Evolutionary conservation across 768 basidiomycete genomes (phyloP), one percentile per base, ranked within the genome.

Genomic region (Xerocomellus dryophilus): DNA sequence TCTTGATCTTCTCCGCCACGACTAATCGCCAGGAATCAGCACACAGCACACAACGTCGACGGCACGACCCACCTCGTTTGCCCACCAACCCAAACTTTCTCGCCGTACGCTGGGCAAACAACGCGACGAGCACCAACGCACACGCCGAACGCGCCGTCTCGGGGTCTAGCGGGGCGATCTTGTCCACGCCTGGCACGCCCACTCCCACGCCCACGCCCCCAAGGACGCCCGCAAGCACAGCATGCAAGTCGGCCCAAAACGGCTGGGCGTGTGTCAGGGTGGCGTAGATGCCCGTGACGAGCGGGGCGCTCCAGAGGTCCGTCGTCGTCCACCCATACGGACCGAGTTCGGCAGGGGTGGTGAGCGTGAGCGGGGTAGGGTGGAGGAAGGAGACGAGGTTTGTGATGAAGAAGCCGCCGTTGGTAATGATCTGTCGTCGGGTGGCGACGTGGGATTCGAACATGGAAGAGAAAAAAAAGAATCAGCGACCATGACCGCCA

Each of bases 181-280:
- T 63, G 23, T 46, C 46, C 34, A 53, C 23, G 1, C 27, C 29
- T 0, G 7, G 23, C 73, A 23, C 66, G 17, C 34, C 42, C 7
- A 43, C 1, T 0, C 46, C 41, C 73, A 23, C 66, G 17, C 34
- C 42, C 7, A 43, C 1, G 0, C 46, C 45, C 2, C 83, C 82
- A 23, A 82, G 71, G 49, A 78, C 61, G 7, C 76, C 73, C 10
- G 76, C 67, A 10, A 86, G 60, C 17, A 83, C 63, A 5, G 66
- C 56, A 58, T 87, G 84, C 38, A 78, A 50, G 27, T 86, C 81
- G 1, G 79, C 81, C 86, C 85, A 94, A 69, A 88, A 88, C 0
- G 92, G 88, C 66, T 95, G 92, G 2, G 89, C 85, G 58, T 93
- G 90, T 9, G 92, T 93, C 47, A 94, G 78, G 53, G 85, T 80